Conservation (phyloP, 805 yeast species). For the Wickerhamiella azymoides region DNA sequence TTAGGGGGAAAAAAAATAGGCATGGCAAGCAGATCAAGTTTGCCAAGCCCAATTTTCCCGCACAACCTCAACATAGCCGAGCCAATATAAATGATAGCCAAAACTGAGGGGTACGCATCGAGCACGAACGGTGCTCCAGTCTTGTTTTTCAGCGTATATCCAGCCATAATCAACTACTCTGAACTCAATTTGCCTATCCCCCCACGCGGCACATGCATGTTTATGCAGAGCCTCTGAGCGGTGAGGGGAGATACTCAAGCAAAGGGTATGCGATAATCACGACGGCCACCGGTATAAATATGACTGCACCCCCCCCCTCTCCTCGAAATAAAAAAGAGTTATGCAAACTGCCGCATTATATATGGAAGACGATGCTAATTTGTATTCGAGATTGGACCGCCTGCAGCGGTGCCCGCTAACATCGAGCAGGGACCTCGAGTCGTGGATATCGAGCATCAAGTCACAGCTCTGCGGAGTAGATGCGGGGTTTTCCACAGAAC, state of each 20-base stretch:
- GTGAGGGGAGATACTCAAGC: constrained; percentile 3
- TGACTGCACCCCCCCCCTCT: neutral
- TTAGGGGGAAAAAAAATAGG: no score
- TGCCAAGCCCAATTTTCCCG: no score
- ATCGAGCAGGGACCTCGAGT: neutral
- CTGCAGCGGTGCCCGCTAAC: neutral
- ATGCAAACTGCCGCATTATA: neutral
- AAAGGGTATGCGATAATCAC: neutral
- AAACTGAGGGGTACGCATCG: no score
- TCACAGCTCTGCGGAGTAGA: neutral
- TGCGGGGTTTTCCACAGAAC: constrained; percentile 1
- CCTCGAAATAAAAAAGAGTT: neutral
- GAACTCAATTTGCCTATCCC: neutral
- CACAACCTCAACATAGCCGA: no score
- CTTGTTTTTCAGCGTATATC: no score
- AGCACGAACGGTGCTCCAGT: no score
- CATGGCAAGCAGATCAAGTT: no score
- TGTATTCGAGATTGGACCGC: constrained; percentile 2
- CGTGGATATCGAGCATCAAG: constrained; percentile 2
- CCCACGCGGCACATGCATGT: constrained; percentile 4
- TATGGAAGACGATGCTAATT: neutral
- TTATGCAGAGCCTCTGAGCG: neutral
- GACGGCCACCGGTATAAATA: neutral
- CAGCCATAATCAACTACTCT: neutral
- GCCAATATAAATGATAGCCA: no score